Base-by-base conservation (phyloP, 164 flowering plant species). In the Magnolia officinalis region DNA sequence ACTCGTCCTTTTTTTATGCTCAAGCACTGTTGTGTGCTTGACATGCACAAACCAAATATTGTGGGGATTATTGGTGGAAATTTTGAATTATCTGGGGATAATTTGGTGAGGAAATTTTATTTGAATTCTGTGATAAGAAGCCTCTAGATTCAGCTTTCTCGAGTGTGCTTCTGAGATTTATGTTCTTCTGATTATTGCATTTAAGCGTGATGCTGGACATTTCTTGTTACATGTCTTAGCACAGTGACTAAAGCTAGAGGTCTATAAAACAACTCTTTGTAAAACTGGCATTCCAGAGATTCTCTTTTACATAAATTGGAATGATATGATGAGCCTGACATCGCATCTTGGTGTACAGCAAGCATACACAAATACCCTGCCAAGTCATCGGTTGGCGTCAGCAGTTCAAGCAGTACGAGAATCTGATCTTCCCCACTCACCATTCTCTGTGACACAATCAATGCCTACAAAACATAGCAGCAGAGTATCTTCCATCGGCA, bases 361-460 rank as follows among this genome's bases (percentile, higher is more conserved):
- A 84, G 86, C 88, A 66, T 88, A 91, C 80, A 71, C 95, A 75
- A 92, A 81, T 85, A 85, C 98, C 16, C 80, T 91, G 55, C 94
- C 92, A 20, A 86, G 86, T 80, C 74, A 86, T 72, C 79, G 89
- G 80, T 82, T 89, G 87, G 83, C 92, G n/a, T 86, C 95, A 76
- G 77, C 84, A 73, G 87, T 79, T 75, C 98, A 87, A 74, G 81
- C 91, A 70, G 82, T 77, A 20, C 87, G 93, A 77, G 99, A 94
- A 78, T 78, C 90, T 79, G 98, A 94, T 79, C 78, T 85, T 79
- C 80, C 89, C 1, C 92, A 89, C 79, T 93, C 97, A 72, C 93
- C 90, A 19, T 94, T 94, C 78, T 84, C 89, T 26, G 82, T 80
- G 14, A 76, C 90, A 52, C 98, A 94, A 55, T 84, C 94, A 64